Base-by-base conservation (phyloP, 1,284 basidiomycete species). In the Moesziomyces antarcticus region DNA sequence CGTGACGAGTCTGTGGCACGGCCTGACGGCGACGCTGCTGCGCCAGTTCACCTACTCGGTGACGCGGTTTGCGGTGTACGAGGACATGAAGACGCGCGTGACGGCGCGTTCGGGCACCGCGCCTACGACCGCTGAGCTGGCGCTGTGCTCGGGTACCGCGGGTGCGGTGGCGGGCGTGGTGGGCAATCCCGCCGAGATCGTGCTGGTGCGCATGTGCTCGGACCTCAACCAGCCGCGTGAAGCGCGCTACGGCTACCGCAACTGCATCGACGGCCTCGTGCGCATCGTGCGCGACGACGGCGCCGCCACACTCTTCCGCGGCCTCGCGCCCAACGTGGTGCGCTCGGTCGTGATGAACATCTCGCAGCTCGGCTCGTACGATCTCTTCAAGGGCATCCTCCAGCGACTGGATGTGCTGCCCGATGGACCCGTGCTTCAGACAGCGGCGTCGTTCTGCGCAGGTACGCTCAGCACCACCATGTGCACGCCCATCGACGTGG, bases 261-360 rank as follows among this genome's bases (percentile, higher is more conserved):
- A 87, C 77, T 85, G 86, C 51, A 43, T 86, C 40, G 82, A 86
- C 45, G 87, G 87, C 10, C 63, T 87, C 7, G 84, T 85, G 59
- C 78, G 85, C 45, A 86, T 88, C 79, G 84, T 85, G 24, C 68
- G 75, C 22, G 85, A 86, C 33, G 87, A 88, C 71, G 87, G 87
- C 22, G 70, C 84, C 2, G 55, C 65, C 1, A 83, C 85, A 8
- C 81, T 88, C 24, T 85, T 85, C 59, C 79, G 87, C 41, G 87
- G 87, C 25, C 70, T 87, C 7, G 78, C 80, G 13, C 87, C 87
- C 16, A 88, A 88, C 74, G 84, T 86, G 7, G 86, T 87, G 50
- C 81, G 87, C 49, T 86, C 86, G 0, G 84, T 87, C 22, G 80
- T 88, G 22, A 88, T 88, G 87, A 88, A 88, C 81, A 79, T 80